A percentile compares a stretch with the other conserved stretches of the same genome.
These are phyloP conservation scores for Dioscorea alata DNA, from an alignment of 106 monocot genomes.

Conservation along the genomic window DNA sequence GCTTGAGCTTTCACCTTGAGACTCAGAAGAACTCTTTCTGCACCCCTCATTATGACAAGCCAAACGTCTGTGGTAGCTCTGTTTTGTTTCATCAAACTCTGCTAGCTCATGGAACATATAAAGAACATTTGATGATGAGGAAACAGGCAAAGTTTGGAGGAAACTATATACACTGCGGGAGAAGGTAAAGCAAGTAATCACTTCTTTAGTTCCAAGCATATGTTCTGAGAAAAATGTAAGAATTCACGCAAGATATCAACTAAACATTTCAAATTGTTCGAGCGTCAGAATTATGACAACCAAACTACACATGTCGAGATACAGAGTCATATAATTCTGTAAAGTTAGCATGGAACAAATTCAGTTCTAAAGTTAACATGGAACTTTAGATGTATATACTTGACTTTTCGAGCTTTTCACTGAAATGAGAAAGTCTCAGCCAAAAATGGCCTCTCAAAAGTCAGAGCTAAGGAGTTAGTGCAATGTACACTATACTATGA, in stretches of 20 bases:
- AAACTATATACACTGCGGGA: not conserved
- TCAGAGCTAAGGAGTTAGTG: too few species aligned
- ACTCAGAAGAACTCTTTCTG: constrained; percentile 64
- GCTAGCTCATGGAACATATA: constrained; percentile 83
- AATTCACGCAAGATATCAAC: not conserved
- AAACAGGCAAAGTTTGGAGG: not conserved
- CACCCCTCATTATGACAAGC: constrained; percentile 94
- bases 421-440: too few species aligned
- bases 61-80: constrained; percentile 82
- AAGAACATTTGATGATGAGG: not conserved
- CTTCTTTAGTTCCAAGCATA: not conserved
- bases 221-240: too few species aligned
- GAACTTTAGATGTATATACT: too few species aligned
- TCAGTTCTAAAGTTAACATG: not conserved
- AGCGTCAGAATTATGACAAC: not conserved
- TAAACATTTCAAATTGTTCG: not conserved
- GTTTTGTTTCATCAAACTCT: constrained; percentile 84
- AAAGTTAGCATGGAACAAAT: not conserved
- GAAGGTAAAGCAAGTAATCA: not conserved
- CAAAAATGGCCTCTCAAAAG: too few species aligned
- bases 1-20: constrained; percentile 33
- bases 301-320: not conserved
- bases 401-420: too few species aligned
- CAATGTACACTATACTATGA: too few species aligned
- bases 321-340: not conserved